These are phyloP conservation scores for Lumnitzera racemosa DNA, from an alignment of 345 rosid species.

Conservation along the genomic window DNA sequence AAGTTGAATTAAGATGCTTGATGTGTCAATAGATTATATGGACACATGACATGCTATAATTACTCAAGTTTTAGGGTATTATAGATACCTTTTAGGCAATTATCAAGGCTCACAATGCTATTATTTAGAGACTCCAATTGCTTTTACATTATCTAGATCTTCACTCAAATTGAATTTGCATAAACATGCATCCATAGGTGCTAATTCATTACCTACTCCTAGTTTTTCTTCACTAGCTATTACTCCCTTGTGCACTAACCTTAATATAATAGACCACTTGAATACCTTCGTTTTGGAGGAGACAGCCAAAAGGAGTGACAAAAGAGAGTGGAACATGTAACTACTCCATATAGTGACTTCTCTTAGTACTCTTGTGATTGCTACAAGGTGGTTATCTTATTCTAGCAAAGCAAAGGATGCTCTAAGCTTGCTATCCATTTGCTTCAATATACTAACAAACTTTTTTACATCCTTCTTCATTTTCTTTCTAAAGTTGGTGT, in stretches of 20 bases:
- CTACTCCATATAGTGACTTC: slow-evolving; percentile 26
- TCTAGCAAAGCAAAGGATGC: neutral
- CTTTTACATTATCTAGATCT: slow-evolving; percentile 21
- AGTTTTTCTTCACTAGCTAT: slow-evolving; percentile 27
- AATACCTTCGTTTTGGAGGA: slow-evolving; percentile 12
- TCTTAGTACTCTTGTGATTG: slow-evolving; percentile 31
- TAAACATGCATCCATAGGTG: slow-evolving; percentile 28
- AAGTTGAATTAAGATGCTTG: no score
- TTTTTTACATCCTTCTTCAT: slow-evolving; percentile 50
- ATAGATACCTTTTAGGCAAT: slow-evolving; percentile 40
- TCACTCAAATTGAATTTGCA: neutral
- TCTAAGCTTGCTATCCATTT: slow-evolving; percentile 27
- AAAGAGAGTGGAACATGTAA: slow-evolving; percentile 36
- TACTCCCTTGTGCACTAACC: slow-evolving; percentile 30
- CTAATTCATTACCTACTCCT: slow-evolving; percentile 33
- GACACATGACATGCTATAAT: no score
- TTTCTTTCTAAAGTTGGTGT: slow-evolving; percentile 39
- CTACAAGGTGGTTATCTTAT: slow-evolving; percentile 29
- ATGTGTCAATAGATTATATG: no score
- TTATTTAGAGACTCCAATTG: slow-evolving; percentile 40
- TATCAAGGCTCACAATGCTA: slow-evolving; percentile 40
- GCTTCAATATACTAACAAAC: slow-evolving; percentile 35
- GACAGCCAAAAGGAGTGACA: slow-evolving; percentile 32
- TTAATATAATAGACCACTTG: slow-evolving; percentile 44
- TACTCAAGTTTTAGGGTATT: neutral